Evolutionary conservation across 2,329 filamentous ascomycete species (phyloP).

Genomic region (Fusarium lateritium): DNA sequence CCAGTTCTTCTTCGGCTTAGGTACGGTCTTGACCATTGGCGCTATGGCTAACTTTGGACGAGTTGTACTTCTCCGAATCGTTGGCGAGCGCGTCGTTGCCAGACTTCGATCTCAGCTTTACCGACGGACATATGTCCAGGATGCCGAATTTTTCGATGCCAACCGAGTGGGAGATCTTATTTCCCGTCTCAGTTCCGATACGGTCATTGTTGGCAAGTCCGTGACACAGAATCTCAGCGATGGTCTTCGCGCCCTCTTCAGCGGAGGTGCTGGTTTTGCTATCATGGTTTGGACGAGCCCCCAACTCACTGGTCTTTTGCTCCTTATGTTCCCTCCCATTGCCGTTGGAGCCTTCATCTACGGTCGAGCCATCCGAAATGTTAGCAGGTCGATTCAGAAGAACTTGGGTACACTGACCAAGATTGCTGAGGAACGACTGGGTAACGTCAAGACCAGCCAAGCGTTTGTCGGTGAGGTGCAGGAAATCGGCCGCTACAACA

Average conservation of each 20-base stretch:
- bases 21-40: conserved; percentile 81
- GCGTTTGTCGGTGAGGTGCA: conserved; percentile 95
- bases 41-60: conserved; percentile 94
- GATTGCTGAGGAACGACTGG: conserved; percentile 97
- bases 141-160: conserved; percentile 98
- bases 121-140: conserved; percentile 93
- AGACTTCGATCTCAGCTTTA: conserved; percentile 91
- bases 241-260: conserved; percentile 91
- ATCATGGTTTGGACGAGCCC: conserved; percentile 98
- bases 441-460: conserved; percentile 96
- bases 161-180: conserved; percentile 97
- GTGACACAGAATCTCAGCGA: conserved; percentile 98
- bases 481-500: conserved; percentile 92
- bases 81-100: conserved; percentile 94
- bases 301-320: conserved; percentile 88
- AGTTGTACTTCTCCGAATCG: conserved; percentile 92
- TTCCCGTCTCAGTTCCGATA: conserved; percentile 94
- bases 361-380: conserved; percentile 86
- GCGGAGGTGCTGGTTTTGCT: conserved; percentile 87
- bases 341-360: conserved; percentile 93
- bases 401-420: conserved; percentile 94
- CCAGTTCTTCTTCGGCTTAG: conserved; percentile 91
- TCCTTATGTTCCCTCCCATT: conserved; percentile 90
- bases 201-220: conserved; percentile 97
- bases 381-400: conserved; percentile 94